phyloP scores from a whole-genome alignment of 371 early-diverging fungal species.

The Mortierella sp. region DNA sequence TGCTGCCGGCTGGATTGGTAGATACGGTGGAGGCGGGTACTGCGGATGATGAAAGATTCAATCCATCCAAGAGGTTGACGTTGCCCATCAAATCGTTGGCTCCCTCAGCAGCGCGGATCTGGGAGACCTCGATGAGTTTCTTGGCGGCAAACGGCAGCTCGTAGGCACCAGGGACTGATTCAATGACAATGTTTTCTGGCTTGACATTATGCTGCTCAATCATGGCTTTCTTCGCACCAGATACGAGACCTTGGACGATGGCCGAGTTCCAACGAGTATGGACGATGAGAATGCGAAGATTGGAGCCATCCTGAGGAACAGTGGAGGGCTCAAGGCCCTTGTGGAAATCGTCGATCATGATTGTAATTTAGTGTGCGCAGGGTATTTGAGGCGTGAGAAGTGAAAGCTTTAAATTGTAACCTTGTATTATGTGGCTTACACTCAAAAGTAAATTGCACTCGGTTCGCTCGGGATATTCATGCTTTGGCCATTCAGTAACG shows the following conservation, averaged over 20 bases:
- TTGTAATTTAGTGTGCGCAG: conserved; percentile 7
- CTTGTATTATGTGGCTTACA: background rate
- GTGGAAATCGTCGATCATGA: conserved; percentile 64
- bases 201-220: conserved; percentile 73
- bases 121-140: conserved; percentile 76
- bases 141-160: conserved; percentile 95
- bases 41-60: conserved; percentile 41
- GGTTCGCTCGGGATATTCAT: no score
- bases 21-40: conserved; percentile 20
- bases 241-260: conserved; percentile 85
- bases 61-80: conserved; percentile 56
- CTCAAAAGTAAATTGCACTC: background rate
- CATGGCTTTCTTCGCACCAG: conserved; percentile 79
- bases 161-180: conserved; percentile 92
- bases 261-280: conserved; percentile 95
- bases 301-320: conserved; percentile 72
- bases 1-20: conserved; percentile 23
- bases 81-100: conserved; percentile 69
- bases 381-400: background rate
- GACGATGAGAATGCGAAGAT: conserved; percentile 85
- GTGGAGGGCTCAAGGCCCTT: conserved; percentile 79
- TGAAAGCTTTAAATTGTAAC: no score
- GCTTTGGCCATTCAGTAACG: no score
- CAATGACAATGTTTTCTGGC: conserved; percentile 78
- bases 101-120: conserved; percentile 67